Conservation (phyloP, 495 filamentous ascomycete genomes). For the Trichoderma gamsii region DNA sequence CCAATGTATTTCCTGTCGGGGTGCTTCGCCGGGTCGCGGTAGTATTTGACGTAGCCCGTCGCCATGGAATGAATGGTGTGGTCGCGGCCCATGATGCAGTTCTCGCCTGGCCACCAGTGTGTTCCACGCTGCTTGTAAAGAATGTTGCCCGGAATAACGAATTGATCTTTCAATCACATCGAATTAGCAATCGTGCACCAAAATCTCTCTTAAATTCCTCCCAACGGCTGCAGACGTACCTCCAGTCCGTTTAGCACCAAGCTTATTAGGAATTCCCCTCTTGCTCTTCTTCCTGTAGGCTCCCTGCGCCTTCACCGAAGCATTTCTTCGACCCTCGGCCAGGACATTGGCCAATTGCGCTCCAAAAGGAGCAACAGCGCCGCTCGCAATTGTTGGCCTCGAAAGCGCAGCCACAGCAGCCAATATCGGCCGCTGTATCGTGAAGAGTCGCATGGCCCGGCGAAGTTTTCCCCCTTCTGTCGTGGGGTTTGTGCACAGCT, state of each 20-base stretch:
- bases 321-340: slow-evolving; percentile 55
- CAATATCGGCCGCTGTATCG: slow-evolving; percentile 47
- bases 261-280: slow-evolving; percentile 84
- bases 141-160: slow-evolving; percentile 91
- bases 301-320: slow-evolving; percentile 80
- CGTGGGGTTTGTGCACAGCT: not conserved
- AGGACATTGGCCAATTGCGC: slow-evolving; percentile 23
- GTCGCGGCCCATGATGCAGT: slow-evolving; percentile 89
- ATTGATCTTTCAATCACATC: slow-evolving; percentile 53
- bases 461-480: not conserved
- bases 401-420: slow-evolving; percentile 35
- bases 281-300: slow-evolving; percentile 75
- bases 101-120: slow-evolving; percentile 89
- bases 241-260: slow-evolving; percentile 88
- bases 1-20: slow-evolving; percentile 88
- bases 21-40: slow-evolving; percentile 73
- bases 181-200: not conserved
- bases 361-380: not conserved
- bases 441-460: slow-evolving; percentile 43
- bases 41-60: slow-evolving; percentile 91
- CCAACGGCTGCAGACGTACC: slow-evolving; percentile 43
- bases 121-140: slow-evolving; percentile 96
- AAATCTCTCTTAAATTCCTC: not conserved
- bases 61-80: slow-evolving; percentile 88
- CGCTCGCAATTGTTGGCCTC: slow-evolving; percentile 16